Conservation (phyloP, 495 filamentous ascomycete species). For the Geoglossum glabrum region DNA sequence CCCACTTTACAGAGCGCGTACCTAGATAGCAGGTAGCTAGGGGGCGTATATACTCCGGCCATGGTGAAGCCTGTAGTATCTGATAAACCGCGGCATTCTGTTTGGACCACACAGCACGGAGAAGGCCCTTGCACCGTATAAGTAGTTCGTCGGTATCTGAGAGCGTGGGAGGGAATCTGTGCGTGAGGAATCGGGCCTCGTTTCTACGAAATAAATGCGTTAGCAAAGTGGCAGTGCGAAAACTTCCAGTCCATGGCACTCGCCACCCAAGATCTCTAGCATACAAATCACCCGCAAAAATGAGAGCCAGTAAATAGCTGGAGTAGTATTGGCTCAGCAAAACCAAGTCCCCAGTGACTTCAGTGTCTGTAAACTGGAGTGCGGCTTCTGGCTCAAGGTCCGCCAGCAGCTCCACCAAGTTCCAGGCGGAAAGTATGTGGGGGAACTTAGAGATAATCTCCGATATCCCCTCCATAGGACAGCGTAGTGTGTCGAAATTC, state of each 20-base stretch:
- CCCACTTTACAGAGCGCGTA: slow-evolving; percentile 10
- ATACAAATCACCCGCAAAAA: slow-evolving; percentile 32
- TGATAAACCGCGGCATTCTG: slow-evolving; percentile 15
- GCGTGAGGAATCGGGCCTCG: slow-evolving; percentile 31
- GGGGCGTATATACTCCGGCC: slow-evolving; percentile 22
- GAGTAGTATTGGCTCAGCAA: slow-evolving; percentile 28
- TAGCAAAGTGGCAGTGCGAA: neutral
- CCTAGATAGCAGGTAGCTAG: slow-evolving; percentile 25
- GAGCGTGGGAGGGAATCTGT: slow-evolving; percentile 25
- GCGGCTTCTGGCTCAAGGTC: slow-evolving; percentile 12
- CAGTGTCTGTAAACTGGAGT: slow-evolving; percentile 14
- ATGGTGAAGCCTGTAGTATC: slow-evolving; percentile 25
- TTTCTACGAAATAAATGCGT: slow-evolving; percentile 15
- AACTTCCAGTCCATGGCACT: neutral
- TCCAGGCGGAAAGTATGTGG: neutral
- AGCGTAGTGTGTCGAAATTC: neutral
- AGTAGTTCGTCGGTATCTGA: slow-evolving; percentile 22
- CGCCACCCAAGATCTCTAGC: neutral
- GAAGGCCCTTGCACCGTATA: slow-evolving; percentile 24
- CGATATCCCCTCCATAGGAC: neutral
- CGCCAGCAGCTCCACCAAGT: slow-evolving; percentile 19
- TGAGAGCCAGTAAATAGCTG: slow-evolving; percentile 30
- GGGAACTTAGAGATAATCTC: neutral
- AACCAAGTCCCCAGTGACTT: slow-evolving; percentile 14
- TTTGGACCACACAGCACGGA: slow-evolving; percentile 30